Conservation (phyloP, 257 asterid genomes). For the Datura wrightii region DNA sequence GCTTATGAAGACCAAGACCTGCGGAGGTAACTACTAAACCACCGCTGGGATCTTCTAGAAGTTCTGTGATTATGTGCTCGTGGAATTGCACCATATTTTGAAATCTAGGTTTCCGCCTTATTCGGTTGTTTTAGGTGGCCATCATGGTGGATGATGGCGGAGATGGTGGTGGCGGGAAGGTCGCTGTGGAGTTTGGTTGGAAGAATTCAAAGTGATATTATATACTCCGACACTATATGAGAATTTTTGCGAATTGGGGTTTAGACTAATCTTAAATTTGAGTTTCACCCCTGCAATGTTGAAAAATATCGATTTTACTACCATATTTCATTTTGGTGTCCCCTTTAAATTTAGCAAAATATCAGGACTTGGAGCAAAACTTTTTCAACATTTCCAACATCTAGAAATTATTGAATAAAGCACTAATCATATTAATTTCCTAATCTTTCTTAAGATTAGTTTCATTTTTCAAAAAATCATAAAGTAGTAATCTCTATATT, state of each 20-base stretch:
- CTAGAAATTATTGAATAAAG: background rate
- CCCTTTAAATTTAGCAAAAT: background rate
- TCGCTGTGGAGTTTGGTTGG: constrained; percentile 19
- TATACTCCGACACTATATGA: background rate
- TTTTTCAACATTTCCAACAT: background rate
- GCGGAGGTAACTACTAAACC: constrained; percentile 84
- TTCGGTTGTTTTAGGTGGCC: background rate
- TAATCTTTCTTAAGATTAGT: too few relatives aligned
- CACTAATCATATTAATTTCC: background rate
- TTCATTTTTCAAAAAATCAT: too few relatives aligned
- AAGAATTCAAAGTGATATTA: background rate
- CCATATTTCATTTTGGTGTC: background rate
- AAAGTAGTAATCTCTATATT: too few relatives aligned
- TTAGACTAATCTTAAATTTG: background rate
- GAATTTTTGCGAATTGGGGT: background rate
- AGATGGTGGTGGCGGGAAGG: constrained; percentile 39
- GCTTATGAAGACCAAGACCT: constrained; percentile 85
- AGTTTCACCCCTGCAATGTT: background rate
- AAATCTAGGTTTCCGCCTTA: constrained; percentile 11
- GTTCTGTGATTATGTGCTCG: constrained; percentile 83
- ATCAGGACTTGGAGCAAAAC: background rate
- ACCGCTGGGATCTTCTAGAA: constrained; percentile 77
- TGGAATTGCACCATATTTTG: constrained; percentile 73
- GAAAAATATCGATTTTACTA: background rate
- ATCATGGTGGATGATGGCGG: background rate